Evolutionary conservation across 352 stramenopile species (phyloP), one percentile per base, ranked within the genome.

Genomic region (Achlya hypogyna): DNA sequence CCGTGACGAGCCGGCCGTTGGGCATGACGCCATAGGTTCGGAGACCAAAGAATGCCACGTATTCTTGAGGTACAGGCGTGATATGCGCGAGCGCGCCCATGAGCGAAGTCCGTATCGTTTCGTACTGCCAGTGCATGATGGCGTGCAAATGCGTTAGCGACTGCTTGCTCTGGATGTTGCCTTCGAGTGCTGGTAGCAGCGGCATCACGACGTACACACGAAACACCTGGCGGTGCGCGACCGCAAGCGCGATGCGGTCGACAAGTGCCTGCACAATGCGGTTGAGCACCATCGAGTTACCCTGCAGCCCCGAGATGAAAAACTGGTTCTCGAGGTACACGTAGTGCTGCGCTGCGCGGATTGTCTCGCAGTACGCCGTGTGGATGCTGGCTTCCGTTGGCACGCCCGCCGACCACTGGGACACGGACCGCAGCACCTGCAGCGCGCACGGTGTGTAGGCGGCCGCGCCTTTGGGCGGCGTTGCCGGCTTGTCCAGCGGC

Each of bases 281-380:
- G 62, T 91, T 94, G 62, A 78, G 79, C 60, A 93, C 78, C 28
- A 93, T 84, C 22, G 71, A 72, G 56, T 95, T 94, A 23, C 73
- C 72, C 53, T 91, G 74, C 63, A 91, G 77, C 52, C 88, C 88
- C 25, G 81, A 95, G 65, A 96, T 86, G 65, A 97, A 97, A 63
- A 96, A 97, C 71, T 97, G 87, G 70, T 97, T 97, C 71, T 97
- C 91, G 52, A 97, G 95, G 77, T 97, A 97, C 51, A 97, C 71
- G 40, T 78, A 97, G 65, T 93, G 84, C 32, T 90, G 78, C 2
- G 86, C 75, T 51, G 87, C 85, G 0, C 75, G 70, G 70, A 96
- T 96, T 23, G 88, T 69, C 53, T 94, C 82, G 53, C 91, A 79
- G 62, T 94, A 96, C 20, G 87, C 87, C 45, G 77, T 73, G 45